A percentile compares a stretch with the other conserved stretches of the same genome.
Conservation (phyloP, 1,139 yeast species). For the Candida frijolesensis region DNA sequence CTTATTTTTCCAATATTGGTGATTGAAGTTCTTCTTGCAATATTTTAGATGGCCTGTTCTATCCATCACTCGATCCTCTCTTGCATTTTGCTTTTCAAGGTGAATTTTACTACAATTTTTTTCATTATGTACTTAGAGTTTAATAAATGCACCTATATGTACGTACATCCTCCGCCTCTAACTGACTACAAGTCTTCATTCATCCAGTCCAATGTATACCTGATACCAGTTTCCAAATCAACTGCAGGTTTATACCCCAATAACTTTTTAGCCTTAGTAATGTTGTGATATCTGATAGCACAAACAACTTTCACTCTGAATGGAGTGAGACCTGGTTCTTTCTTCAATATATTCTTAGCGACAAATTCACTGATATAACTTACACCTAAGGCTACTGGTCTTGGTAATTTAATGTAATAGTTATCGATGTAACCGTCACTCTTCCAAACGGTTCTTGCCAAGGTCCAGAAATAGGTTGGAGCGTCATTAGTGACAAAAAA, state of each 20-base stretch:
- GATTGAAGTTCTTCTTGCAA: background rate
- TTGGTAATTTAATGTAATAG: slow-evolving; percentile 66
- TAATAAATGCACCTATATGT: background rate
- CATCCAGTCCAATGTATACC: slow-evolving; percentile 84
- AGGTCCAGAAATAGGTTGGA: slow-evolving; percentile 96
- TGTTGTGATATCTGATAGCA: slow-evolving; percentile 94
- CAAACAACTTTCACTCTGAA: slow-evolving; percentile 92
- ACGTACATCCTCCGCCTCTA: background rate
- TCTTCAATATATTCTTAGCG: slow-evolving; percentile 61
- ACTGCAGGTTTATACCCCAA: slow-evolving; percentile 84
- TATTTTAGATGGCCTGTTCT: background rate
- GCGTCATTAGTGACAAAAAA: slow-evolving; percentile 92
- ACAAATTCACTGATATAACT: slow-evolving; percentile 81
- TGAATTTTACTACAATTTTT: background rate
- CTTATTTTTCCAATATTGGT: background rate
- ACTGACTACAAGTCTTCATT: slow-evolving; percentile 54
- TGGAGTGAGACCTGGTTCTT: slow-evolving; percentile 94
- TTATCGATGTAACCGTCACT: slow-evolving; percentile 86
- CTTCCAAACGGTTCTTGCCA: slow-evolving; percentile 96
- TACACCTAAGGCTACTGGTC: slow-evolving; percentile 72
- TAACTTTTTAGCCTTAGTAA: slow-evolving; percentile 76
- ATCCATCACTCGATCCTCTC: no score
- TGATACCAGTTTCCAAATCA: slow-evolving; percentile 79
- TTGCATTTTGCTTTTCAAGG: background rate
- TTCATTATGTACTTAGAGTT: background rate